Conservation (phyloP, 2,329 filamentous ascomycete species). For the Penicillium decumbens region DNA sequence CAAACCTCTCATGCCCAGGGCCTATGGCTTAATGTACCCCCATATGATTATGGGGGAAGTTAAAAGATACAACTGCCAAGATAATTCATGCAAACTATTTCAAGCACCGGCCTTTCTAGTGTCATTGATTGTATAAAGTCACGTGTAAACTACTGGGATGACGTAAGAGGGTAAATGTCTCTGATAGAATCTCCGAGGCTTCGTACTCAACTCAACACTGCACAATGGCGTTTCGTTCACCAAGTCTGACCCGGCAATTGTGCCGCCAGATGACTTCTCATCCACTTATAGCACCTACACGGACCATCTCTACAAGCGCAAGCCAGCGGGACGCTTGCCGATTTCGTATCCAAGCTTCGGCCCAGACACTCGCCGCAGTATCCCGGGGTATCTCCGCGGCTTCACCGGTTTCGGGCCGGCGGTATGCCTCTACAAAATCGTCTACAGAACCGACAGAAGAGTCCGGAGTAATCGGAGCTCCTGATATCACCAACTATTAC, state of each 20-base stretch:
- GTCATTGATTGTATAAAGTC: conserved; percentile 1
- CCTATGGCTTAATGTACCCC: neutral
- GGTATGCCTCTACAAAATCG: conserved; percentile 20
- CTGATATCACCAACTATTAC: conserved; percentile 63
- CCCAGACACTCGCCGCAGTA: neutral
- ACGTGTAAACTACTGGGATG: conserved; percentile 20
- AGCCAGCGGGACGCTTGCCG: conserved; percentile 14
- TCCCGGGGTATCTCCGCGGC: neutral
- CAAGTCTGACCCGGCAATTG: conserved; percentile 10
- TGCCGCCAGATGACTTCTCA: conserved; percentile 1
- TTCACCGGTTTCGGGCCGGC: conserved; percentile 2
- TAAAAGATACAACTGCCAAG: neutral
- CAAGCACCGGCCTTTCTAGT: neutral
- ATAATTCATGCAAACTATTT: neutral
- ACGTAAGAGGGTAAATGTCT: conserved; percentile 19
- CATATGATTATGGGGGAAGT: neutral
- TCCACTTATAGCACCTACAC: conserved; percentile 2
- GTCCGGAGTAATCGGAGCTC: conserved; percentile 19
- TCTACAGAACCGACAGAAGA: conserved; percentile 6
- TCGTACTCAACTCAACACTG: neutral
- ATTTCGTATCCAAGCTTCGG: conserved; percentile 5
- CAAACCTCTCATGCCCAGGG: neutral
- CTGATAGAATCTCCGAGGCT: neutral
- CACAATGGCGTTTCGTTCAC: conserved; percentile 14
- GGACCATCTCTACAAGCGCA: conserved; percentile 6